Evolutionary conservation across 2,329 filamentous ascomycete species (phyloP), one percentile per base, ranked within the genome.

Genomic region (Colletotrichum sublineola): DNA sequence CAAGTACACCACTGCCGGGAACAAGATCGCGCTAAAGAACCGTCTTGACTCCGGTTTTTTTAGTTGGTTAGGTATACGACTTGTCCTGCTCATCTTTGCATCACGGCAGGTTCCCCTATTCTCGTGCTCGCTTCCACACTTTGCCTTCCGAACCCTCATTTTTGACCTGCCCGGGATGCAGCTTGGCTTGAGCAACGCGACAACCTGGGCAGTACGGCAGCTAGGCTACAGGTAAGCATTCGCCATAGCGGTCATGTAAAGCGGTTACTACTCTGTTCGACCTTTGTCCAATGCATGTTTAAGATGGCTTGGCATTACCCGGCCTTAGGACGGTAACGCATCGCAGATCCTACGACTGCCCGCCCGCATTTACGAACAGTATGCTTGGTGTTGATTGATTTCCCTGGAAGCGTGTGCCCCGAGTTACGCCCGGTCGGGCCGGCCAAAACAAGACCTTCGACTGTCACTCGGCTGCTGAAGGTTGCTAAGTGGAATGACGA

Each of bases 161-260:
- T 33, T 36, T 11, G 44, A 68, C 64, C 52, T 58, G 50, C 36
- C 57, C 52, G 18, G 53, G 53, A 48, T 40, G 58, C 69, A 69
- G 42, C 29, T 40, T 20, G 24, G 42, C 29, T 40, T 44, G 29
- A 38, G 53, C 33, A 57, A 40, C 50, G 53, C 20, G 24, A 53
- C 53, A 58, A 68, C 58, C 58, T 9, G 38, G 44, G 36, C 52
- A 40, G 58, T 58, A 52, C 29, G 53, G 29, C 44, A 40, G 29
- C 58, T 52, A 71, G 33, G 65, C 56, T 44, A 64, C 65, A 40
- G 46, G 42, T n/a, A 64, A 63, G 67, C 57, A n/a, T 33, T 63
- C 44, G 31, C 57, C n/a, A 36, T 38, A 50, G 18, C 20, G 24
- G 57, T 29, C 50, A 31, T 46, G 58, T 11, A 36, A 52, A 36